Base-by-base conservation (phyloP, 2,329 filamentous ascomycete genomes). In the Whalleya microplaca region DNA sequence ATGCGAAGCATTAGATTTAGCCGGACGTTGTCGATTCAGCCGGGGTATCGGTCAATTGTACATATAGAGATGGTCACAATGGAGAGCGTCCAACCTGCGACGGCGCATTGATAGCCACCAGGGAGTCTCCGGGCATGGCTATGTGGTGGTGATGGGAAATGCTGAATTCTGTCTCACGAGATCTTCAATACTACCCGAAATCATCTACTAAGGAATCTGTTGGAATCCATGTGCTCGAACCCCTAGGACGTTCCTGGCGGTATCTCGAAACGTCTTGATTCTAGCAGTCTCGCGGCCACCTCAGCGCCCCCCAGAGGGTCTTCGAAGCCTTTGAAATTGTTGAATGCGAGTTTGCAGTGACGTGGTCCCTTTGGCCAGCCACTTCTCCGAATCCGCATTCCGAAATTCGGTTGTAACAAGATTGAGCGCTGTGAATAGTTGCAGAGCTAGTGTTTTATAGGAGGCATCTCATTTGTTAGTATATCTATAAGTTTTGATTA, bases 1-100 rank as follows among this genome's bases (percentile, higher is more conserved):
- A 69, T 60, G 55, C 71, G 58, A 76, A 78, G 67, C 75, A 79
- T 65, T 78, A 77, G 64, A 69, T 53, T 49, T 48, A 53, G 23
- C 47, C 53, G 52, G 48, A 60, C 27, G 41, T 42, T 21, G 41
- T 42, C 44, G 47, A 51, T 55, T 59, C 61, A 62, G 55, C 60
- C 62, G 56, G 46, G 47, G 56, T 55, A 51, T 53, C 45, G 61
- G 57, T 64, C 66, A 63, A 67, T 59, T 69, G 67, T 69, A 70
- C 62, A 69, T 65, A 61, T 68, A 70, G 66, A 68, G 58, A 61
- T 45, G 59, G 47, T 62, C 59, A 63, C 59, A 68, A 62, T 58
- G 53, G 58, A 55, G 54, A 55, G 55, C 55, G 51, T 53, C 44
- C 42, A 48, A 48, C 50, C 54, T 54, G 50, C 51, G 49, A 55